Percentiles rank a stretch among this genome's conserved stretches.
Evolutionary conservation across 2,329 filamentous ascomycete genomes (phyloP).

Genomic region (Parafenestella ontariensis): DNA sequence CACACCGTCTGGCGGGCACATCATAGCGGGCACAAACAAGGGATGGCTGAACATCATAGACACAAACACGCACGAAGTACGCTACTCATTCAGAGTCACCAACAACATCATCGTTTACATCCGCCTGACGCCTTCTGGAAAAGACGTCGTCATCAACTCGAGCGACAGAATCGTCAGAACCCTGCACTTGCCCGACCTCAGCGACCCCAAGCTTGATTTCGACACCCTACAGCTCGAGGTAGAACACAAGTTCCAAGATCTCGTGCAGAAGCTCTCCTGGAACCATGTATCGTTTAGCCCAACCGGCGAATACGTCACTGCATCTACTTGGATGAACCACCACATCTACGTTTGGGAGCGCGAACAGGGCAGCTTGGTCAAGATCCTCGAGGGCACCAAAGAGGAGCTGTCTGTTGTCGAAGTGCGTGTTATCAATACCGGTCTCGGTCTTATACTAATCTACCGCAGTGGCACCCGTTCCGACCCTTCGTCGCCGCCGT

Average conservation of each 20-base stretch:
- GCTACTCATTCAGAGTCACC: slow-evolving; percentile 89
- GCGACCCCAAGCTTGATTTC: slow-evolving; percentile 70
- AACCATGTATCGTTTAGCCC: slow-evolving; percentile 96
- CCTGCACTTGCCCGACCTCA: slow-evolving; percentile 81
- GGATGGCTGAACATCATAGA: slow-evolving; percentile 97
- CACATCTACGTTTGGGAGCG: slow-evolving; percentile 99
- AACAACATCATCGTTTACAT: slow-evolving; percentile 87
- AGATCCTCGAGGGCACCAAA: slow-evolving; percentile 95
- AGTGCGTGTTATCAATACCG: slow-evolving; percentile 11
- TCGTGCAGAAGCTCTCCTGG: slow-evolving; percentile 94
- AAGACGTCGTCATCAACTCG: slow-evolving; percentile 88
- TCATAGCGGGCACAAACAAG: slow-evolving; percentile 92
- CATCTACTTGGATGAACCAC: slow-evolving; percentile 97
- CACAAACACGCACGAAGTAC: slow-evolving; percentile 77
- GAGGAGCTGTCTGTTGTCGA: slow-evolving; percentile 97
- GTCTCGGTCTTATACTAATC: not conserved
- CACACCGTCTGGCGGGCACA: slow-evolving; percentile 82
- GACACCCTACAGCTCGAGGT: slow-evolving; percentile 88
- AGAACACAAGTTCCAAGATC: slow-evolving; percentile 98
- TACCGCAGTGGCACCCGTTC: slow-evolving; percentile 80
- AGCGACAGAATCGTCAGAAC: slow-evolving; percentile 95
- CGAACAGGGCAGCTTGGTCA: slow-evolving; percentile 88
- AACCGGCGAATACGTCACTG: slow-evolving; percentile 93
- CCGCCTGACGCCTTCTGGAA: slow-evolving; percentile 81
- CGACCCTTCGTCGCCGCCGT: slow-evolving; percentile 88